phyloP scores from a whole-genome alignment of 768 basidiomycete species.

The Tricholoma hemisulphureum region DNA sequence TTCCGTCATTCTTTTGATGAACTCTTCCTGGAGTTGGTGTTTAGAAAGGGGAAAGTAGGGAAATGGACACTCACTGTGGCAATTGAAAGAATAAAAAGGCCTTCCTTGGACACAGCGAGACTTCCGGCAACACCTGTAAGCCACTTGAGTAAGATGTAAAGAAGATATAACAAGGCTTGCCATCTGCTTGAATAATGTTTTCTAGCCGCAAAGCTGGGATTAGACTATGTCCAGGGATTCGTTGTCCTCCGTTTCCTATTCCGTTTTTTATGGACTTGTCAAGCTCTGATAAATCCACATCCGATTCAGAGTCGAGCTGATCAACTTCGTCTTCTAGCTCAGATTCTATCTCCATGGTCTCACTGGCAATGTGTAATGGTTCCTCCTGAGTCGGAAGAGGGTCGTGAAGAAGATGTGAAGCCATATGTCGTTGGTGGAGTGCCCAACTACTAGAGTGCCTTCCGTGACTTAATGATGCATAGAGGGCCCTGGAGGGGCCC shows the following conservation, averaged over 20 bases:
- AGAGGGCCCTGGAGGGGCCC: constrained; percentile 1
- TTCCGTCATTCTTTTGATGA: constrained; percentile 72
- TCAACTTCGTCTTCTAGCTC: constrained; percentile 64
- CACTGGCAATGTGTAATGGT: neutral
- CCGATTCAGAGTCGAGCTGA: constrained; percentile 60
- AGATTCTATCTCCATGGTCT: constrained; percentile 31
- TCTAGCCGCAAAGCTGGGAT: constrained; percentile 68
- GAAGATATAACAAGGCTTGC: constrained; percentile 34
- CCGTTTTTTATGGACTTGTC: constrained; percentile 26
- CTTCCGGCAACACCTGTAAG: constrained; percentile 54
- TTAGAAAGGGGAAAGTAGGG: constrained; percentile 3
- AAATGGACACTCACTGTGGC: constrained; percentile 57
- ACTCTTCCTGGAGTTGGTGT: constrained; percentile 64
- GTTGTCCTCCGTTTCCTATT: constrained; percentile 31
- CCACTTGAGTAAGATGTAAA: constrained; percentile 5
- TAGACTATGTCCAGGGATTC: constrained; percentile 63
- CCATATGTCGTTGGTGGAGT: neutral
- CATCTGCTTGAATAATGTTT: constrained; percentile 77
- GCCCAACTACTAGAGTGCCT: neutral
- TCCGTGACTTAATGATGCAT: constrained; percentile 13
- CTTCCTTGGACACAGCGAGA: constrained; percentile 73
- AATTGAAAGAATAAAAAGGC: constrained; percentile 67
- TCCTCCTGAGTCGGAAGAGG: neutral
- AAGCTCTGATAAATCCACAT: constrained; percentile 38
- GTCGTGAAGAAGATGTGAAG: neutral